These are phyloP conservation scores for Pulveroboletus sp. DNA, from an alignment of 1,284 basidiomycete species.

Conservation along the genomic window DNA sequence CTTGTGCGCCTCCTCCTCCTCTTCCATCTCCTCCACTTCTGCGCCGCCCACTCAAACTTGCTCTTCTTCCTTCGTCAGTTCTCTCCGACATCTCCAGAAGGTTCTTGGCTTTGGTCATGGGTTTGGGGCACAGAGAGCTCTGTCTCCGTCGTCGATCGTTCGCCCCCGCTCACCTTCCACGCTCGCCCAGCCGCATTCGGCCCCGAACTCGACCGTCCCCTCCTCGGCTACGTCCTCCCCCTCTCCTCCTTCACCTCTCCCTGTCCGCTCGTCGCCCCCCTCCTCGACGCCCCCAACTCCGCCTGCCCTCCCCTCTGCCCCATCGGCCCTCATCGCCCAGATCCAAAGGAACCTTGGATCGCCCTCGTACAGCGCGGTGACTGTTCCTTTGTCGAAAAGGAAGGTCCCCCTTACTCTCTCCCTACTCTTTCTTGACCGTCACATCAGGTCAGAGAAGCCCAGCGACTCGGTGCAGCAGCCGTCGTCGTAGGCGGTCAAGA, in stretches of 20 bases:
- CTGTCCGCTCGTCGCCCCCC: constrained; percentile 34
- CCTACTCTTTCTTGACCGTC: background rate
- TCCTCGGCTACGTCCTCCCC: constrained; percentile 75
- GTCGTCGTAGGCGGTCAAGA: constrained; percentile 87
- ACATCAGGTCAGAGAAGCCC: constrained; percentile 59
- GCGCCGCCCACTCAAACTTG: background rate
- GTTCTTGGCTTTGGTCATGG: constrained; percentile 56
- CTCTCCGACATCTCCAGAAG: constrained; percentile 40
- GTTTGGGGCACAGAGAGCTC: constrained; percentile 73
- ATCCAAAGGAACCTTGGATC: constrained; percentile 70
- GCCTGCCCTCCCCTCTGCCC: constrained; percentile 68
- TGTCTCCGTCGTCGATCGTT: constrained; percentile 74
- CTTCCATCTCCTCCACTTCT: constrained; percentile 2
- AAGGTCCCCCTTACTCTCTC: constrained; percentile 13
- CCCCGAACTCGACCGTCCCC: constrained; percentile 61
- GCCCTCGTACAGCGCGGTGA: constrained; percentile 82
- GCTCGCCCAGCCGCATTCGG: constrained; percentile 73
- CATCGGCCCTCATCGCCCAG: constrained; percentile 47
- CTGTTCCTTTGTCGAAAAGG: constrained; percentile 88
- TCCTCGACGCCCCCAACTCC: constrained; percentile 37
- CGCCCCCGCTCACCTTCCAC: constrained; percentile 59
- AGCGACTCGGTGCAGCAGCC: constrained; percentile 78
- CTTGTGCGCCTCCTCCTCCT: constrained; percentile 9
- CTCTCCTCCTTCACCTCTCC: constrained; percentile 64
- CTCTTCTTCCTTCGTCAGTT: constrained; percentile 17